Evolutionary conservation across 768 basidiomycete genomes (phyloP).

Genomic region (Boletus insuetus): DNA sequence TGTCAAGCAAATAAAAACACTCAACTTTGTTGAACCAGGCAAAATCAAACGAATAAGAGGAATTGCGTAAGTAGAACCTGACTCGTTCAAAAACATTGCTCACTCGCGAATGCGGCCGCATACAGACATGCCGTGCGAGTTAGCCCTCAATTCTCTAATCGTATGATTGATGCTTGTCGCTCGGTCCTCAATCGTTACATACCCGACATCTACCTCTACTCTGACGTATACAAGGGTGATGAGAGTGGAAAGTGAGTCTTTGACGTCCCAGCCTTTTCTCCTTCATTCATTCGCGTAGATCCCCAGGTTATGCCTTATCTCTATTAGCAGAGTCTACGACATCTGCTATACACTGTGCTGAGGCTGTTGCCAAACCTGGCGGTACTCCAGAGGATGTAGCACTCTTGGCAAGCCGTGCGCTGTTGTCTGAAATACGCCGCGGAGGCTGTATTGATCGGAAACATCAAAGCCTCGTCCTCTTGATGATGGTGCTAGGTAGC

Average conservation of each 20-base stretch:
- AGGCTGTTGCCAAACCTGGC: slow-evolving; percentile 79
- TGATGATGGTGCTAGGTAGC: slow-evolving; percentile 95
- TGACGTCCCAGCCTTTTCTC: not conserved
- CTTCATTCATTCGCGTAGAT: slow-evolving; percentile 46
- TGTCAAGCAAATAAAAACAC: slow-evolving; percentile 85
- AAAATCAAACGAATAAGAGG: slow-evolving; percentile 94
- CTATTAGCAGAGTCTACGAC: slow-evolving; percentile 93
- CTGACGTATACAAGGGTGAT: slow-evolving; percentile 96
- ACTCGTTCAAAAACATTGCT: not conserved
- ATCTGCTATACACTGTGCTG: slow-evolving; percentile 80
- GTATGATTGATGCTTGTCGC: slow-evolving; percentile 94
- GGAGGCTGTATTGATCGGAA: slow-evolving; percentile 92
- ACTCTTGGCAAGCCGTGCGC: slow-evolving; percentile 69
- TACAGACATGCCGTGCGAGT: slow-evolving; percentile 91
- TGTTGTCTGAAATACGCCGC: slow-evolving; percentile 73
- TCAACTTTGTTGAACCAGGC: slow-evolving; percentile 90
- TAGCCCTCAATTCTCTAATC: slow-evolving; percentile 94
- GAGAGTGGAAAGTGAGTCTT: slow-evolving; percentile 89
- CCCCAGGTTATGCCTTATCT: slow-evolving; percentile 92
- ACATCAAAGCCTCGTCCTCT: slow-evolving; percentile 81
- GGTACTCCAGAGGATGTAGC: slow-evolving; percentile 93
- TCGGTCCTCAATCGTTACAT: slow-evolving; percentile 94
- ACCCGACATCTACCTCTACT: slow-evolving; percentile 97
- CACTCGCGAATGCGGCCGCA: not conserved
- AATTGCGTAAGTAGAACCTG: slow-evolving; percentile 67